A percentile compares a stretch with the other conserved stretches of the same genome.
Conservation (phyloP, 2,329 filamentous ascomycete genomes). For the Fusarium chlamydosporum region DNA sequence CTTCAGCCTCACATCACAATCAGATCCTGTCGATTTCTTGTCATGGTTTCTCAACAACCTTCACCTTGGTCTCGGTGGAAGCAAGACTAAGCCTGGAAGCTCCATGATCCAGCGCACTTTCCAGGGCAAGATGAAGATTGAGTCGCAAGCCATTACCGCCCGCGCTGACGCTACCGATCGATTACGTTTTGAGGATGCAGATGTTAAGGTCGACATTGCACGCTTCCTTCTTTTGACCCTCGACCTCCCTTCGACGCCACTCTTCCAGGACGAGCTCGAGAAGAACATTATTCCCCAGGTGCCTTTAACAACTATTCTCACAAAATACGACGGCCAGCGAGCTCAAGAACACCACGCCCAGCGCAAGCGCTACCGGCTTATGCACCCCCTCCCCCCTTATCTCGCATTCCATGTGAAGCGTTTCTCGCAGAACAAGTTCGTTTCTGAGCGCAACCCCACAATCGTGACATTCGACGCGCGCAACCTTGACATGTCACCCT, state of each 20-base stretch:
- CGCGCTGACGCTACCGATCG: constrained; percentile 89
- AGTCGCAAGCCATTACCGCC: constrained; percentile 93
- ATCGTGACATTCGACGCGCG: constrained; percentile 96
- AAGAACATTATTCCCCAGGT: constrained; percentile 97
- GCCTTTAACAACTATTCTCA: constrained; percentile 83
- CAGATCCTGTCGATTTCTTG: constrained; percentile 95
- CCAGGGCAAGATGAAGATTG: constrained; percentile 91
- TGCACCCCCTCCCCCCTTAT: constrained; percentile 92
- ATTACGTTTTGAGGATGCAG: constrained; percentile 90
- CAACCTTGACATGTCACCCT: constrained; percentile 87
- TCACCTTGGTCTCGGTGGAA: constrained; percentile 90
- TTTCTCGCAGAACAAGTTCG: constrained; percentile 97
- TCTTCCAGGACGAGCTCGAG: constrained; percentile 95
- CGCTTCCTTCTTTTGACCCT: constrained; percentile 94
- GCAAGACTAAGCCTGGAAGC: constrained; percentile 84
- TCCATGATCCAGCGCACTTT: constrained; percentile 94
- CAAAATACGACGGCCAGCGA: constrained; percentile 91
- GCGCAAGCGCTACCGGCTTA: constrained; percentile 87
- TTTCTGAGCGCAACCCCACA: constrained; percentile 94
- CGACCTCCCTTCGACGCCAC: constrained; percentile 89
- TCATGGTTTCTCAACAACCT: constrained; percentile 98
- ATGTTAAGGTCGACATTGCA: constrained; percentile 80
- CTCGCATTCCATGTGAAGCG: constrained; percentile 96
- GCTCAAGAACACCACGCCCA: constrained; percentile 92
- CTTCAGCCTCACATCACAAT: constrained; percentile 90